Conservation (phyloP, 2,329 filamentous ascomycete species). For the Alternaria atra region DNA sequence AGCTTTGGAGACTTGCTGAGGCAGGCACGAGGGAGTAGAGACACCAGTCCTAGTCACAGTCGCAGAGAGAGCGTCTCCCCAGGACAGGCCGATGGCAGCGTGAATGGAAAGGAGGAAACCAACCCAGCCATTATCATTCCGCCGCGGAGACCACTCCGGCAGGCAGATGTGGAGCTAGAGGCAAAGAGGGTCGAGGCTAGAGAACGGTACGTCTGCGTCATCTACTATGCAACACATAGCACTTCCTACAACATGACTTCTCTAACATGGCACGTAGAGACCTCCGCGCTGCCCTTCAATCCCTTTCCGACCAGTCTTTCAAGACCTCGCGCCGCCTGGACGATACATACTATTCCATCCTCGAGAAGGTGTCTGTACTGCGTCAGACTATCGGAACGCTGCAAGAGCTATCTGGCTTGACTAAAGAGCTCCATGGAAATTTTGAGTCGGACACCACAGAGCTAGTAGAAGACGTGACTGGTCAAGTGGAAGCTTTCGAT, state of each 20-base stretch:
- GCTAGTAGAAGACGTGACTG: slow-evolving; percentile 67
- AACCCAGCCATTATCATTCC: slow-evolving; percentile 25
- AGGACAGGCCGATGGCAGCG: slow-evolving; percentile 17
- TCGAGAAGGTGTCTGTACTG: slow-evolving; percentile 72
- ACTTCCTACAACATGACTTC: neutral
- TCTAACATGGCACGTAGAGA: slow-evolving; percentile 45
- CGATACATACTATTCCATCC: slow-evolving; percentile 75
- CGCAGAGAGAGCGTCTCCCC: slow-evolving; percentile 38
- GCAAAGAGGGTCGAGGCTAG: slow-evolving; percentile 47
- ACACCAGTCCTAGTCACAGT: slow-evolving; percentile 43
- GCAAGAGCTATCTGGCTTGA: slow-evolving; percentile 71
- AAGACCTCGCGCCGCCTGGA: slow-evolving; percentile 72
- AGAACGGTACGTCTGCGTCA: slow-evolving; percentile 44
- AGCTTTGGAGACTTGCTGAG: slow-evolving; percentile 56
- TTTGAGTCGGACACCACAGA: slow-evolving; percentile 69
- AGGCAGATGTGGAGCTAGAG: slow-evolving; percentile 53
- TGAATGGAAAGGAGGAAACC: slow-evolving; percentile 14
- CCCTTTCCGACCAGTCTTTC: slow-evolving; percentile 68
- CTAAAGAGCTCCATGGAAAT: slow-evolving; percentile 64
- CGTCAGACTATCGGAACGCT: slow-evolving; percentile 71
- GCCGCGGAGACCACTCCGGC: slow-evolving; percentile 43
- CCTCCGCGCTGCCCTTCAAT: slow-evolving; percentile 52
- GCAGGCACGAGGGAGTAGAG: slow-evolving; percentile 44
- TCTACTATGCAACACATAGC: neutral
- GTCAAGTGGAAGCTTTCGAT: slow-evolving; percentile 68